A percentile compares a stretch with the other conserved stretches of the same genome.
phyloP scores from a whole-genome alignment of 345 rosid species.

The Gossypium mustelinum region DNA sequence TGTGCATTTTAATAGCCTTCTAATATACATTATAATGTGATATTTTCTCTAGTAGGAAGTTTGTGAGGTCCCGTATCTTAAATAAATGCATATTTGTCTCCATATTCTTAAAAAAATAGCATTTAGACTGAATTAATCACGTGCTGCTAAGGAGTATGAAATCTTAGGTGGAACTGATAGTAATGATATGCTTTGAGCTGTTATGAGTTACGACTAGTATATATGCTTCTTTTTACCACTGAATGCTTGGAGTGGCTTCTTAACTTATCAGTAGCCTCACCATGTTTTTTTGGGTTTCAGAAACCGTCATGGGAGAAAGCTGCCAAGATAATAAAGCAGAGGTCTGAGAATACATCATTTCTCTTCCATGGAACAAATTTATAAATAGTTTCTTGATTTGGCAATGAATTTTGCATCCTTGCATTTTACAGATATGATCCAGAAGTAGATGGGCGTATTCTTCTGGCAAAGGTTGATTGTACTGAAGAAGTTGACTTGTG shows the following conservation, averaged over 20 bases:
- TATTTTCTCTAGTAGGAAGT: neutral
- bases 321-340: constrained; percentile 70
- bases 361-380: constrained; percentile 11
- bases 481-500: constrained; percentile 73
- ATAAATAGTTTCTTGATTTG: neutral
- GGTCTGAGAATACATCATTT: constrained; percentile 38
- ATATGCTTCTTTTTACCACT: neutral
- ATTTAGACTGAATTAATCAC: neutral
- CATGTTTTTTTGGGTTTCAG: constrained; percentile 41
- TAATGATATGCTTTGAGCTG: neutral
- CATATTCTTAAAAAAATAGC: neutral
- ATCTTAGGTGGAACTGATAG: neutral
- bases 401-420: constrained; percentile 4
- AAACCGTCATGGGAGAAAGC: constrained; percentile 99
- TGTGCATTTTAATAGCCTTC: neutral
- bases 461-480: constrained; percentile 87
- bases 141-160: neutral
- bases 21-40: neutral
- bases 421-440: constrained; percentile 71
- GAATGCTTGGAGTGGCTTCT: constrained; percentile 1
- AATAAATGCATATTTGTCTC: neutral
- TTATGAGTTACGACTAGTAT: neutral
- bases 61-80: neutral
- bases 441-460: constrained; percentile 83
- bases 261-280: constrained; percentile 11